Base-by-base conservation (phyloP, 441 rosid species). In the Kokia cookei region DNA sequence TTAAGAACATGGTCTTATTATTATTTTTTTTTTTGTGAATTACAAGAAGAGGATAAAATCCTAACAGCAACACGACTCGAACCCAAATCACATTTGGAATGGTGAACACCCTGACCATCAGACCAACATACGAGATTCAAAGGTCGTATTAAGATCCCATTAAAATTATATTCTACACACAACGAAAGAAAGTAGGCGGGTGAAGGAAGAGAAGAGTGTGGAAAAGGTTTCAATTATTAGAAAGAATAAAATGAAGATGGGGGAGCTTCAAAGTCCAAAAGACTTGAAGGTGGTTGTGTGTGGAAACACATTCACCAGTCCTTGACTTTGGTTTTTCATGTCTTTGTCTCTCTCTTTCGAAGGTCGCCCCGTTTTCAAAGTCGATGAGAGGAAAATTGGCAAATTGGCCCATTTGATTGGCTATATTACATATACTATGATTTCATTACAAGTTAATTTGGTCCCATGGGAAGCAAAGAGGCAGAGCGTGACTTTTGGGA, bases 331-430 rank as follows among this genome's bases (percentile, higher is more conserved):
- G 19, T 13, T 47, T 29, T 11, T 14, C 1, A 51, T 32, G 42
- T 60, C 10, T 14, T 27, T 27, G 7, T 60, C 45, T 73, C 51
- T 58, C 48, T 13, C 27, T 50, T 1, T 24, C 37, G 40, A 54
- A 72, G 82, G 89, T 88, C 89, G 82, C 86, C n/a, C 81, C 78
- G 17, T 80, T 84, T 84, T 88, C 94, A 85, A 86, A 84, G 76
- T 71, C 73, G n/a, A 71, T 35, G 63, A 72, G 84, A 77, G 78
- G 77, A 80, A 32, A 32, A 6, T 32, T 32, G 37, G 37, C 37
- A 32, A 65, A 74, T 54, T 84, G 80, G 83, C 60, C 81, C 72
- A 77, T 77, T 77, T 76, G 77, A 78, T 76, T 43, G 65, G 79
- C 67, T 69, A 59, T 70, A 17, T 32, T 32, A 32, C 37, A 32